Evolutionary conservation across 2,329 filamentous ascomycete species (phyloP).

Genomic region (Cladophialophora psammophila): DNA sequence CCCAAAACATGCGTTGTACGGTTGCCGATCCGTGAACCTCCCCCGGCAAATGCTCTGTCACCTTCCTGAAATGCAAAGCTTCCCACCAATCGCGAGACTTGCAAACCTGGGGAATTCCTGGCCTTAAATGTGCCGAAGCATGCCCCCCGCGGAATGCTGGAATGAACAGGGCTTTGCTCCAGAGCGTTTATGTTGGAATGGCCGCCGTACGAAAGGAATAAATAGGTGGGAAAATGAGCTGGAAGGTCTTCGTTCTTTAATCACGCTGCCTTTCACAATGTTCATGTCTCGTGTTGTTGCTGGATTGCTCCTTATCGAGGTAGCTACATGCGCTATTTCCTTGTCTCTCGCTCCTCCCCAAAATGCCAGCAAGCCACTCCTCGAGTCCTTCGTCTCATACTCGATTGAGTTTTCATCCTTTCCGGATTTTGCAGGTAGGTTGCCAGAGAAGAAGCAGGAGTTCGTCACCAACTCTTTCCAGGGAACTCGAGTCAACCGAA

Average conservation of each 20-base stretch:
- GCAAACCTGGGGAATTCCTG: slow-evolving; percentile 8
- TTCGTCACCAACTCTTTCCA: slow-evolving; percentile 41
- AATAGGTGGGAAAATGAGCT: background rate
- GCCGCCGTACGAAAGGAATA: background rate
- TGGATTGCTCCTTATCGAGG: slow-evolving; percentile 9
- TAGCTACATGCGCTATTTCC: slow-evolving; percentile 21
- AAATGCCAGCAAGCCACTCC: slow-evolving; percentile 36
- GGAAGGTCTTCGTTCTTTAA: background rate
- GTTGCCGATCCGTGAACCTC: slow-evolving; percentile 1
- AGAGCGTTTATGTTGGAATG: background rate
- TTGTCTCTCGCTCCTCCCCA: slow-evolving; percentile 26
- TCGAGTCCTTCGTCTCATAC: slow-evolving; percentile 59
- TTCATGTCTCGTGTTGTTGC: slow-evolving; percentile 1
- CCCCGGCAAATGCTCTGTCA: slow-evolving; percentile 18
- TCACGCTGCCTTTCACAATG: slow-evolving; percentile 7
- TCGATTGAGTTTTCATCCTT: slow-evolving; percentile 63
- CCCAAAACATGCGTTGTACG: background rate
- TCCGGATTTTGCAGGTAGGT: slow-evolving; percentile 58
- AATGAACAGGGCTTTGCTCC: background rate
- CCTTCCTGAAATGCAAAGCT: slow-evolving; percentile 14
- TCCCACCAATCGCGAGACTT: slow-evolving; percentile 17
- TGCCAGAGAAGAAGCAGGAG: slow-evolving; percentile 12
- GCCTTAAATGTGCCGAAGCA: slow-evolving; percentile 5
- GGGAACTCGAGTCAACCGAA: slow-evolving; percentile 64
- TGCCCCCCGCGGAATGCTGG: slow-evolving; percentile 19